A percentile compares a stretch with the other conserved stretches of the same genome.
Evolutionary conservation across 257 asterid genomes (phyloP).

Genomic region (Primulina tabacum): DNA sequence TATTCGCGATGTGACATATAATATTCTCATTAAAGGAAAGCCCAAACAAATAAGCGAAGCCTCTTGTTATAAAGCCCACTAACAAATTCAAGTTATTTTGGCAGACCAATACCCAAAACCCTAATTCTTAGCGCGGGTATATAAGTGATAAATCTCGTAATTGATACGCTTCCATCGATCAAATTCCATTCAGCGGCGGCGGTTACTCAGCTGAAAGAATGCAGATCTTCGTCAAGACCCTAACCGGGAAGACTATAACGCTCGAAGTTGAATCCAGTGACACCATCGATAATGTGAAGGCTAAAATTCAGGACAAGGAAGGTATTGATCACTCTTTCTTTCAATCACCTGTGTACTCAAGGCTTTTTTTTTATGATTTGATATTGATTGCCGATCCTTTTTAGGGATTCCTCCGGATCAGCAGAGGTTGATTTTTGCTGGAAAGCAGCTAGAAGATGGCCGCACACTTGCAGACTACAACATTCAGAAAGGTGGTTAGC

Average conservation of each 20-base stretch:
- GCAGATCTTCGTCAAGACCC: conserved; percentile 43
- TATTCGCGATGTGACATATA: too few species aligned
- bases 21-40: not conserved
- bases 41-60: not conserved
- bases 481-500: conserved; percentile 35
- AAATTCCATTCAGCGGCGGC: not conserved
- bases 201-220: conserved; percentile 10
- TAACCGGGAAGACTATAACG: conserved; percentile 40
- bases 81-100: too few species aligned
- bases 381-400: not conserved
- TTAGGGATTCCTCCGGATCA: conserved; percentile 74
- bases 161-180: not conserved
- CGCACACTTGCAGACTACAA: conserved; percentile 44
- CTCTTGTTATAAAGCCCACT: not conserved
- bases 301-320: conserved; percentile 43
- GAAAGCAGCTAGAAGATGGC: conserved; percentile 48
- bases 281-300: conserved; percentile 45
- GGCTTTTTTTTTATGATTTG: not conserved
- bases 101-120: conserved; percentile 18
- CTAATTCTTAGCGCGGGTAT: conserved; percentile 6
- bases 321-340: conserved; percentile 1
- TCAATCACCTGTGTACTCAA: not conserved
- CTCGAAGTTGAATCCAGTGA: conserved; percentile 46
- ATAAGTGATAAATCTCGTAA: not conserved
- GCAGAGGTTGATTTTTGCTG: conserved; percentile 59